These are phyloP conservation scores for Leavenworthia alabamica DNA, from an alignment of 345 rosid genomes.

Conservation along the genomic window DNA sequence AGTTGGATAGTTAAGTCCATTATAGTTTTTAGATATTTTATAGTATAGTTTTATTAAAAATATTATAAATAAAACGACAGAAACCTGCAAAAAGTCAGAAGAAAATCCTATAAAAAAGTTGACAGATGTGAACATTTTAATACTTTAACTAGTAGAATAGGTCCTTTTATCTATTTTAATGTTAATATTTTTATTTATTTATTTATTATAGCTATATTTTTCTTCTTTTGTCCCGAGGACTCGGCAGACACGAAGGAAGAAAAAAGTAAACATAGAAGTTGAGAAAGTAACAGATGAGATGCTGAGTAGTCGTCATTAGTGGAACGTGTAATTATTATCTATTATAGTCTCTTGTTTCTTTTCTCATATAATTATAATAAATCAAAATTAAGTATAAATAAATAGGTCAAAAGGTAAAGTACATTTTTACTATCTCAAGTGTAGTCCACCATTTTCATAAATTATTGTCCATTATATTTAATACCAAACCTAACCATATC, in stretches of 20 bases:
- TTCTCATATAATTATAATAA: slow-evolving; percentile 1
- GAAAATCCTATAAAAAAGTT: slow-evolving; percentile 21
- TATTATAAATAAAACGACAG: slow-evolving; percentile 20
- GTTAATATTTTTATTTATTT: slow-evolving; percentile 1
- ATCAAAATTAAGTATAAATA: slow-evolving; percentile 1
- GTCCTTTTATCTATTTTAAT: slow-evolving; percentile 12
- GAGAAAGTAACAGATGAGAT: slow-evolving; percentile 26
- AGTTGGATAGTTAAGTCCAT: too few species aligned
- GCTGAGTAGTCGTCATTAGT: slow-evolving; percentile 15
- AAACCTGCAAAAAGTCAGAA: slow-evolving; percentile 27
- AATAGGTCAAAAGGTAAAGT: slow-evolving; percentile 12
- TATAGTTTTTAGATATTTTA: too few species aligned
- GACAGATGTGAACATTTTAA: slow-evolving; percentile 30
- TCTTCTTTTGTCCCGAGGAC: slow-evolving; percentile 28
- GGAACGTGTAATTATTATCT: slow-evolving; percentile 32
- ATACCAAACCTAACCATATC: too few species aligned
- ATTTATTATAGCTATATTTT: background rate
- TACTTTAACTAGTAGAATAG: slow-evolving; percentile 27
- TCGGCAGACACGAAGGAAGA: slow-evolving; percentile 21
- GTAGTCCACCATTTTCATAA: slow-evolving; percentile 23
- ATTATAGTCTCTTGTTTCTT: slow-evolving; percentile 13
- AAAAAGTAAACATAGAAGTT: slow-evolving; percentile 1
- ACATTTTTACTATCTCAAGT: slow-evolving; percentile 24
- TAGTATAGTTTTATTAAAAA: too few species aligned
- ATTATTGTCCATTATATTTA: too few species aligned